Evolutionary conservation across 2,329 filamentous ascomycete species (phyloP), one percentile per base, ranked within the genome.

Genomic region (Claviceps purpurea): DNA sequence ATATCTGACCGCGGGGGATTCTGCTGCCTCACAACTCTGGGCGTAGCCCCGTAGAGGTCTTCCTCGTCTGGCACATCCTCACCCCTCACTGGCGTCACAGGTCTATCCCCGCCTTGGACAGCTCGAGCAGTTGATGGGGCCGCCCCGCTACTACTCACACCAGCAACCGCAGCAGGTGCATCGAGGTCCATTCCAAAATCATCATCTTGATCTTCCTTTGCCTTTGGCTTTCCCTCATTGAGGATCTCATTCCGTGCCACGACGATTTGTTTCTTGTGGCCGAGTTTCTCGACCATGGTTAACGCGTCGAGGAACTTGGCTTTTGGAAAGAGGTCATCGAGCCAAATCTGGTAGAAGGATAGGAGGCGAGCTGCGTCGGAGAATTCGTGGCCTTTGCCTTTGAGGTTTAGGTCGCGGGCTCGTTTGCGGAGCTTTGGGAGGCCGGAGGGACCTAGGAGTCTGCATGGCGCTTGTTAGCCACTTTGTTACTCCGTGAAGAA

Each of bases 341-440:
- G 84, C 93, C 93, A 98, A 52, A 95, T 69, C 65, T 97, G 93
- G 64, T 97, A 98, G 64, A 94, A 87, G 24, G 87, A 88, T 47
- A 98, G 75, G 24, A 98, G 76, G 16, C 83, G 81, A 0, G 84
- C 79, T 11, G 89, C 81, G 64, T 98, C 93, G 18, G 85, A 84
- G 68, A 93, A 97, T 83, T 98, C 93, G 64, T 97, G 88, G 0
- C 90, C 91, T 67, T 95, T 97, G 49, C 93, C 93, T 65, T 91
- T 94, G 59, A 96, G 81, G 57, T 80, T 87, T 20, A 96, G 70
- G 34, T 81, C 76, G 50, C 79, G 82, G 0, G 87, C 83, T 59
- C 82, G 82, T 56, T 76, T 79, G 43, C 86, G 82, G 50, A 98
- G 72, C 60, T 85, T 89, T 1, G 89, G 88, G 55, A 98, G 89